These are phyloP conservation scores for Serendipita vermifera DNA, from an alignment of 768 basidiomycete genomes.

Conservation along the genomic window DNA sequence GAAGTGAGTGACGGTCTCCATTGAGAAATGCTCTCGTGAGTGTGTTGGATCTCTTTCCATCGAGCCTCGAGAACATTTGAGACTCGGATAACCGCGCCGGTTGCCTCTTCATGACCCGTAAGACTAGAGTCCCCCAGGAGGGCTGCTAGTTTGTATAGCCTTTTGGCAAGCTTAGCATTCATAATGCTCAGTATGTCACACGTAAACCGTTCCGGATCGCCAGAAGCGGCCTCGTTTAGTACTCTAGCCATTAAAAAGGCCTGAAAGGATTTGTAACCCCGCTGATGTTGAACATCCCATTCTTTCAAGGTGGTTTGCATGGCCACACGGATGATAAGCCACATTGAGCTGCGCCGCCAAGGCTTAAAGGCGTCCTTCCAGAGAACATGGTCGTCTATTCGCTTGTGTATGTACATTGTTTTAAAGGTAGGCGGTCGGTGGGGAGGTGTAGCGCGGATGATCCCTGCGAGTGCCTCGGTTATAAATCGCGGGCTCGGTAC, in stretches of 20 bases:
- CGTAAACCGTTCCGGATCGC: not conserved
- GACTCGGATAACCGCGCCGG: slow-evolving; percentile 13
- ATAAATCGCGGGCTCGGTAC: slow-evolving; percentile 36
- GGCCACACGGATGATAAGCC: slow-evolving; percentile 37
- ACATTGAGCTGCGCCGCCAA: slow-evolving; percentile 40
- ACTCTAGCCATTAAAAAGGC: slow-evolving; percentile 25
- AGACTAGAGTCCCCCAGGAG: slow-evolving; percentile 13
- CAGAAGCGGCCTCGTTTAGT: not conserved
- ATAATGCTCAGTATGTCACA: not conserved
- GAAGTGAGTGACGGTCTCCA: slow-evolving; percentile 16
- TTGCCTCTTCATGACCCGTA: not conserved
- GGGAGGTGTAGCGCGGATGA: slow-evolving; percentile 30
- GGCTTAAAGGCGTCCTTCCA: slow-evolving; percentile 29
- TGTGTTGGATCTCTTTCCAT: slow-evolving; percentile 25
- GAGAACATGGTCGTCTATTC: slow-evolving; percentile 35
- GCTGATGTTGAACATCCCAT: not conserved
- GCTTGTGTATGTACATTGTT: slow-evolving; percentile 24
- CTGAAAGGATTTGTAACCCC: slow-evolving; percentile 38
- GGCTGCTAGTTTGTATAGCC: not conserved
- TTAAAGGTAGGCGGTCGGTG: slow-evolving; percentile 19
- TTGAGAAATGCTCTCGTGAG: slow-evolving; percentile 19
- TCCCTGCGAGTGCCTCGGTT: slow-evolving; percentile 34
- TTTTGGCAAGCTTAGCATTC: not conserved
- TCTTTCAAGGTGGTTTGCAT: slow-evolving; percentile 24
- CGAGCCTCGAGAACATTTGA: slow-evolving; percentile 22